phyloP scores from a whole-genome alignment of 148 eudicot genomes.

The Rhododendron williamsianum region DNA sequence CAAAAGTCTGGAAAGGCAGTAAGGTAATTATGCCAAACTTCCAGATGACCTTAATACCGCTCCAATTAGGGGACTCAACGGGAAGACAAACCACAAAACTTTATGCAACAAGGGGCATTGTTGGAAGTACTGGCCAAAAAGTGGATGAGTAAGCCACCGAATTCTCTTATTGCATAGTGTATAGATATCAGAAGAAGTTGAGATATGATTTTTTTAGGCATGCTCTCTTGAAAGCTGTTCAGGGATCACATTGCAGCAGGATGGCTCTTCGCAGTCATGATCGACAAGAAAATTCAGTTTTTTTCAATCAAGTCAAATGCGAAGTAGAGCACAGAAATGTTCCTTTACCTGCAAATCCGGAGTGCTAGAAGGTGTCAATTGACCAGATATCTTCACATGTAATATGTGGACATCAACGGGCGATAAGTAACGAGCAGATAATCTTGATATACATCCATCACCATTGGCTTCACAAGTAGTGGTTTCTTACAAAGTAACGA shows the following conservation, averaged over 20 bases:
- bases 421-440: constrained; percentile 85
- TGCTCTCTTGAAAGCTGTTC: constrained; percentile 57
- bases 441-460: constrained; percentile 89
- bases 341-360: constrained; percentile 69
- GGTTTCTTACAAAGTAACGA: constrained; percentile 75
- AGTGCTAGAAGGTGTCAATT: constrained; percentile 69
- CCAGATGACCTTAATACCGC: too few relatives aligned
- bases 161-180: too few relatives aligned
- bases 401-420: constrained; percentile 88
- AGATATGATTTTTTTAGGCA: constrained; percentile 25
- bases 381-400: constrained; percentile 78
- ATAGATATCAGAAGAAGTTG: constrained; percentile 28
- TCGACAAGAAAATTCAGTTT: constrained; percentile 11
- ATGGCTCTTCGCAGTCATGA: constrained; percentile 96
- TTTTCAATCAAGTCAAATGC: not conserved
- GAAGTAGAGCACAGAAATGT: not conserved
- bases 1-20: too few relatives aligned
- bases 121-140: too few relatives aligned
- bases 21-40: too few relatives aligned
- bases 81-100: too few relatives aligned
- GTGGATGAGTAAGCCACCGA: too few relatives aligned
- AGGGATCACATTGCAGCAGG: constrained; percentile 90
- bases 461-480: constrained; percentile 77
- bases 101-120: too few relatives aligned
- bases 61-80: too few relatives aligned